Conservation (phyloP, 2,329 filamentous ascomycete genomes). For the Monilinia laxa region DNA sequence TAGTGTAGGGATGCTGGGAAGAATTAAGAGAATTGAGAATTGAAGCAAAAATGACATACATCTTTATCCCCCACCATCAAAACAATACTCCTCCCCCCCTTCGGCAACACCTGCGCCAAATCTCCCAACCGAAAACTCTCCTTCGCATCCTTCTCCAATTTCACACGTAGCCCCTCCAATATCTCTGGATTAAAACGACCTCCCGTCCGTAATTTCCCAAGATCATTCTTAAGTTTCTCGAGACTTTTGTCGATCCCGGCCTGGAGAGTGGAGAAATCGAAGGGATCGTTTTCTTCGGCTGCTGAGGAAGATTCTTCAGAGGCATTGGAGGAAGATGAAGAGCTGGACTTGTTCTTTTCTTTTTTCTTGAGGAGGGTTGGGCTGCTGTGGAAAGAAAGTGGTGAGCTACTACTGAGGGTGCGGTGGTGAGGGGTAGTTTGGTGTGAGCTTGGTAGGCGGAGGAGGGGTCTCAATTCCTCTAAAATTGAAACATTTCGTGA, state of each 20-base stretch:
- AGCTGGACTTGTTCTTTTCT: slow-evolving; percentile 24
- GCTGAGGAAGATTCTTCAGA: slow-evolving; percentile 17
- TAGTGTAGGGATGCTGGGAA: neutral
- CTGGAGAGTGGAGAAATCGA: slow-evolving; percentile 59
- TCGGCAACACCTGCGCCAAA: slow-evolving; percentile 65
- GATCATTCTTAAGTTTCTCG: slow-evolving; percentile 57
- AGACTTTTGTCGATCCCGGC: slow-evolving; percentile 54
- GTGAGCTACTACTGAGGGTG: slow-evolving; percentile 7
- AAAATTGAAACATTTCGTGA: slow-evolving; percentile 1
- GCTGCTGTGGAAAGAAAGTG: slow-evolving; percentile 25
- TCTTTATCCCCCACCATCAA: slow-evolving; percentile 65
- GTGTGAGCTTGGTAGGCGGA: neutral
- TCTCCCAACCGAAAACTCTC: slow-evolving; percentile 57
- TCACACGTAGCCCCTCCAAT: slow-evolving; percentile 61
- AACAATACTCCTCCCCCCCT: slow-evolving; percentile 58
- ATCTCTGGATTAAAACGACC: slow-evolving; percentile 62
- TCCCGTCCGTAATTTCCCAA: slow-evolving; percentile 61
- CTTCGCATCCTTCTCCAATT: slow-evolving; percentile 52
- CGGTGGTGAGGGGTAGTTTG: slow-evolving; percentile 4
- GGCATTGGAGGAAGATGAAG: slow-evolving; percentile 17
- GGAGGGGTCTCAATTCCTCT: neutral
- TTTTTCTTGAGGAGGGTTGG: slow-evolving; percentile 35
- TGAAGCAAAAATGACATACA: slow-evolving; percentile 45
- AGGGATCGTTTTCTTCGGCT: slow-evolving; percentile 49
- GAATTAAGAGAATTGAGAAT: neutral